Evolutionary conservation across 106 monocot genomes (phyloP).

Genomic region (Iris macrosiphon): DNA sequence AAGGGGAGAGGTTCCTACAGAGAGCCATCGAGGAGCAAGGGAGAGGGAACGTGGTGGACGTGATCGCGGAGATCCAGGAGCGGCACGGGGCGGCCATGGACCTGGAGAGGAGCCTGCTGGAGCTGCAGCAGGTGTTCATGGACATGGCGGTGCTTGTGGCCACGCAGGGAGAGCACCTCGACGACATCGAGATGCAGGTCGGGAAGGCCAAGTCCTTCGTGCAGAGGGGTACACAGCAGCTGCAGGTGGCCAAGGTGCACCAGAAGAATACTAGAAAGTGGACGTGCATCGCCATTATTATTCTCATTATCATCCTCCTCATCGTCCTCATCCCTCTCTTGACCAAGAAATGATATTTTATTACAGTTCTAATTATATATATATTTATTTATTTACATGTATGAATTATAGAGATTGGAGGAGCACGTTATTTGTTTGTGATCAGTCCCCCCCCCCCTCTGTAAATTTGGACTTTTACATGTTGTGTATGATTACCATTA

Average conservation of each 20-base stretch:
- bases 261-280: slow-evolving; percentile 19
- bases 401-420: too few species aligned
- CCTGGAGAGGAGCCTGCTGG: slow-evolving; percentile 30
- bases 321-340: slow-evolving; percentile 9
- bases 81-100: slow-evolving; percentile 37
- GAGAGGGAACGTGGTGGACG: slow-evolving; percentile 40
- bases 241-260: slow-evolving; percentile 3
- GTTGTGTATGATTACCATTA: too few species aligned
- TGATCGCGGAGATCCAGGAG: slow-evolving; percentile 44
- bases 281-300: slow-evolving; percentile 8
- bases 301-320: slow-evolving; percentile 11
- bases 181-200: slow-evolving; percentile 48
- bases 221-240: slow-evolving; percentile 15
- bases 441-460: too few species aligned
- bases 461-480: too few species aligned
- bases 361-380: too few species aligned
- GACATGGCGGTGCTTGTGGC: slow-evolving; percentile 35
- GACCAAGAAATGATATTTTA: slow-evolving; percentile 11
- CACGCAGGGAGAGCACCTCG: slow-evolving; percentile 42
- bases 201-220: slow-evolving; percentile 33
- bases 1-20: slow-evolving; percentile 29
- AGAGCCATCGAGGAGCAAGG: slow-evolving; percentile 30
- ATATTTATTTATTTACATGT: too few species aligned
- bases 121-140: slow-evolving; percentile 13
- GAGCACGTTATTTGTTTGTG: too few species aligned